A percentile compares a stretch with the other conserved stretches of the same genome.
These are phyloP conservation scores for Bjerkandera adusta DNA, from an alignment of 1,284 basidiomycete species.

Conservation along the genomic window DNA sequence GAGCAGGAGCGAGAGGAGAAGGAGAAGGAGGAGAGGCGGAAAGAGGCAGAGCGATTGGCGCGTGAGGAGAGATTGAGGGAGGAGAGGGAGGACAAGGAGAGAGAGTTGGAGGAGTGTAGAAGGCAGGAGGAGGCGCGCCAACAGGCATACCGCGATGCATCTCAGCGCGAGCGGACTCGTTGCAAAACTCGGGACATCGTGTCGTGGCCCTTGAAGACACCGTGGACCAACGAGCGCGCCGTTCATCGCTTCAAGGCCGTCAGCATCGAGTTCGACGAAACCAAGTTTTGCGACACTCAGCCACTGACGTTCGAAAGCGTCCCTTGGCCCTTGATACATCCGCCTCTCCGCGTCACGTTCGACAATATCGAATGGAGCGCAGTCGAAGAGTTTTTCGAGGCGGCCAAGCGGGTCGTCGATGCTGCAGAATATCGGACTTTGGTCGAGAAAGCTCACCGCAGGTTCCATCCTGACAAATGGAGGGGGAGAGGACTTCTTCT, in stretches of 20 bases:
- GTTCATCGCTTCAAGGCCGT: conserved; percentile 6
- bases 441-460: conserved; percentile 12
- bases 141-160: not conserved
- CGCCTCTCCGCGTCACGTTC: not conserved
- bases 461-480: conserved; percentile 16
- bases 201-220: not conserved
- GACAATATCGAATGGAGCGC: conserved; percentile 9
- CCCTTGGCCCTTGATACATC: conserved; percentile 9
- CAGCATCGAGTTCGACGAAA: conserved; percentile 10
- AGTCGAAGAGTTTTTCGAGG: conserved; percentile 9
- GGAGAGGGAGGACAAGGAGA: not conserved
- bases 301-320: conserved; percentile 12
- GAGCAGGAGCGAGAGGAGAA: not conserved
- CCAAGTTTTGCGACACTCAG: conserved; percentile 4
- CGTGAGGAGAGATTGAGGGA: conserved; percentile 1
- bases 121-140: not conserved
- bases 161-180: not conserved
- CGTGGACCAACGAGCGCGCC: not conserved
- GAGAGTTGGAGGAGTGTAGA: not conserved
- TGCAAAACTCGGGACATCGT: not conserved
- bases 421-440: conserved; percentile 1
- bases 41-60: not conserved
- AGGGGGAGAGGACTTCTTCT: conserved; percentile 6
- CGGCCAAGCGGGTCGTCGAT: not conserved
- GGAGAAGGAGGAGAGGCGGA: not conserved